Conservation (phyloP, 495 filamentous ascomycete species). For the Platismatia glauca region DNA sequence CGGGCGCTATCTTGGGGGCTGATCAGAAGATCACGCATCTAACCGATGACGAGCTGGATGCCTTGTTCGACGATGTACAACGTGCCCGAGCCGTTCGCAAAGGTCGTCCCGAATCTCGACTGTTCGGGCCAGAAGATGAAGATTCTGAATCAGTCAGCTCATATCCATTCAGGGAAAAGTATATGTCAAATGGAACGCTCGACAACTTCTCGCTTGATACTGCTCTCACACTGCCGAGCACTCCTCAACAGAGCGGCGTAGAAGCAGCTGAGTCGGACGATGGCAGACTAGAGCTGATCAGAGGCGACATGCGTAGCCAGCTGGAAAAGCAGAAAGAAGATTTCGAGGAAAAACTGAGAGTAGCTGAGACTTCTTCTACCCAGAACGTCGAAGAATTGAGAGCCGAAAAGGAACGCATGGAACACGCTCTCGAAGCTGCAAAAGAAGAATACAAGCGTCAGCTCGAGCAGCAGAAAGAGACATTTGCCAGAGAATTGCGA, state of each 20-base stretch:
- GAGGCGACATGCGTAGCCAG: conserved; percentile 81
- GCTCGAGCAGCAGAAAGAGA: conserved; percentile 62
- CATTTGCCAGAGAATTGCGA: conserved; percentile 62
- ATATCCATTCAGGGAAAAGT: conserved; percentile 86
- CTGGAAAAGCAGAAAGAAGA: conserved; percentile 81
- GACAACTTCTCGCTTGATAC: conserved; percentile 98
- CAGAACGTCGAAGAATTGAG: conserved; percentile 77
- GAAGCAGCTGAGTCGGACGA: conserved; percentile 69
- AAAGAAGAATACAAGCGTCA: conserved; percentile 84
- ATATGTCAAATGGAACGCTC: conserved; percentile 88
- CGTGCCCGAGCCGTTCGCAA: conserved; percentile 74
- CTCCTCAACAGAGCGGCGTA: conserved; percentile 63
- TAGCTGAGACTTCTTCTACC: conserved; percentile 61
- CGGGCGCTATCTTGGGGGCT: conserved; percentile 77
- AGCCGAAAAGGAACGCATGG: conserved; percentile 79
- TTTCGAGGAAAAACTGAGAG: conserved; percentile 71
- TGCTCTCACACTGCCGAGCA: conserved; percentile 84
- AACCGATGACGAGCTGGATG: conserved; percentile 89
- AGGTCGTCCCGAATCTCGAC: conserved; percentile 46
- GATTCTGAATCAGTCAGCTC: conserved; percentile 85
- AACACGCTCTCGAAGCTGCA: conserved; percentile 63
- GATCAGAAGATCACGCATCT: conserved; percentile 84
- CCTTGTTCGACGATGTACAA: conserved; percentile 92
- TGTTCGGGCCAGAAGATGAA: conserved; percentile 60
- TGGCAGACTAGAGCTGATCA: conserved; percentile 60